Conservation (phyloP, 805 yeast genomes). For the Schwanniomyces polymorphus region DNA sequence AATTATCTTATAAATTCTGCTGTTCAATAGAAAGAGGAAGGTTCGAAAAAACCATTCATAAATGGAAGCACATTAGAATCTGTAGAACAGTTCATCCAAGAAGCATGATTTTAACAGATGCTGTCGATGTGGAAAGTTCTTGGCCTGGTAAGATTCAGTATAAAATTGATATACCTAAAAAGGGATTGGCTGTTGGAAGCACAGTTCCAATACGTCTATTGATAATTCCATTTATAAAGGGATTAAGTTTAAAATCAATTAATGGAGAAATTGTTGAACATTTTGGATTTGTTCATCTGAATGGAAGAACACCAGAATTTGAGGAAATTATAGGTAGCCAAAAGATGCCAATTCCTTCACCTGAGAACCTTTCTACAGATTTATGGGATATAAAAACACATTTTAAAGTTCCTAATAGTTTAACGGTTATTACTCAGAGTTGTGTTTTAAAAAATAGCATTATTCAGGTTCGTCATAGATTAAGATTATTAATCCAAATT, state of each 20-base stretch:
- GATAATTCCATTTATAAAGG: conserved; percentile 49
- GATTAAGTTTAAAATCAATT: conserved; percentile 29
- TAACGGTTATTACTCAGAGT: conserved; percentile 44
- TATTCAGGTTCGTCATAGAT: conserved; percentile 45
- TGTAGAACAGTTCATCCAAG: conserved; percentile 44
- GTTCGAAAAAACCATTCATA: conserved; percentile 36
- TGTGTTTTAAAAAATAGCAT: conserved; percentile 40
- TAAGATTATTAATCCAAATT: conserved; percentile 44
- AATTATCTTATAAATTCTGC: conserved; percentile 42
- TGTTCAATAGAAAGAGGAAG: conserved; percentile 43
- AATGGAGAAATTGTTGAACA: conserved; percentile 28
- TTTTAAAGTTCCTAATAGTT: conserved; percentile 38
- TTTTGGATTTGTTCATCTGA: conserved; percentile 31
- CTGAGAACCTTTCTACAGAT: conserved; percentile 25
- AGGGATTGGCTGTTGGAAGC: conserved; percentile 49
- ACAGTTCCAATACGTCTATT: conserved; percentile 40
- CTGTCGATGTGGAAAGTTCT: conserved; percentile 46
- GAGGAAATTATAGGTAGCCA: conserved; percentile 32
- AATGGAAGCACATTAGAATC: conserved; percentile 42
- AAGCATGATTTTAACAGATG: conserved; percentile 39
- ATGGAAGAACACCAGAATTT: conserved; percentile 41
- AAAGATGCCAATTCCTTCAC: conserved; percentile 17
- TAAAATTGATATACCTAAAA: conserved; percentile 41
- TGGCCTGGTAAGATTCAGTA: conserved; percentile 58
- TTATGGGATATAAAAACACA: conserved; percentile 46